These are phyloP conservation scores for Nitzschia inconspicua DNA, from an alignment of 108 stramenopile genomes.

Conservation along the genomic window DNA sequence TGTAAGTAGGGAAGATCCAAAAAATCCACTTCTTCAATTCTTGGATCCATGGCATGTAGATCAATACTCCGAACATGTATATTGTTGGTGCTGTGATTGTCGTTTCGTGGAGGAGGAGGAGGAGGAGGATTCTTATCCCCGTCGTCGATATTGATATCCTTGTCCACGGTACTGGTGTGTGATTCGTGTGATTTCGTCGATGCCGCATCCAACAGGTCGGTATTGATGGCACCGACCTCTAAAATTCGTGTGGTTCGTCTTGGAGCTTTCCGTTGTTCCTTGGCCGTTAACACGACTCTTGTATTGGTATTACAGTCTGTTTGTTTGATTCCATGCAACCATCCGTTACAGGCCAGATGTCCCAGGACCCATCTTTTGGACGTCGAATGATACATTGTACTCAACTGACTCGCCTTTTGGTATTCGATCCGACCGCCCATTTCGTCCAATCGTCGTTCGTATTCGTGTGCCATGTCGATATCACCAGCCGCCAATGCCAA, in stretches of 20 bases:
- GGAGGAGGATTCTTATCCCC: not conserved
- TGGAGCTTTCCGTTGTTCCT: conserved; percentile 11
- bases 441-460: conserved; percentile 51
- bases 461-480: conserved; percentile 26
- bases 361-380: conserved; percentile 86
- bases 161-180: not conserved
- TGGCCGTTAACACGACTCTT: not conserved
- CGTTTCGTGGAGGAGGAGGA: not conserved
- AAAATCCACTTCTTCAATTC: conserved; percentile 88
- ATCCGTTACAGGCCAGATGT: conserved; percentile 60
- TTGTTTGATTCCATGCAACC: conserved; percentile 62
- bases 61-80: conserved; percentile 85
- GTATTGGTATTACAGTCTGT: not conserved
- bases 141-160: not conserved
- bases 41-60: conserved; percentile 64
- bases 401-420: conserved; percentile 84
- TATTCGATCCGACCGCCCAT: conserved; percentile 49
- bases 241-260: conserved; percentile 63
- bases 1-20: conserved; percentile 50
- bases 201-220: conserved; percentile 76
- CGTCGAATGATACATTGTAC: conserved; percentile 80
- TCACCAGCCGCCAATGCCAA: conserved; percentile 38
- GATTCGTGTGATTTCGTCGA: conserved; percentile 1
- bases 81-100: not conserved
- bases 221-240: conserved; percentile 96